Conservation (phyloP, 176 grass and related monocot genomes). For the Cymbopogon citratus region DNA sequence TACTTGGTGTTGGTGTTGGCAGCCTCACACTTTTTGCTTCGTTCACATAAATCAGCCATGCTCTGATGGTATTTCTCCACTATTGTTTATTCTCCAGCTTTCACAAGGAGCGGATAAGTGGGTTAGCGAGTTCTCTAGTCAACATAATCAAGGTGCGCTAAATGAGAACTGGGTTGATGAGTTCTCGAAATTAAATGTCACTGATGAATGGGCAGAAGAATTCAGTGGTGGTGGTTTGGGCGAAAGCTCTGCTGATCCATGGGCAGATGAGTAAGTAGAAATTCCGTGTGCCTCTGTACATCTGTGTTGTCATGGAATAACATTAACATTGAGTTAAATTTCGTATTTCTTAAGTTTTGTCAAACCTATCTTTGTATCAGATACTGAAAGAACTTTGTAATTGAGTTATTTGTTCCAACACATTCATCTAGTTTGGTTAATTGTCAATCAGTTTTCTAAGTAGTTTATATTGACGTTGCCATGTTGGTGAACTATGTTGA, state of each 20-base stretch:
- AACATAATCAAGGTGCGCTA: conserved; percentile 54
- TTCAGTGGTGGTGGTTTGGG: conserved; percentile 70
- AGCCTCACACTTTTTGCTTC: background rate
- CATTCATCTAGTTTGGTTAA: conserved; percentile 10
- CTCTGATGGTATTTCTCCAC: conserved; percentile 23
- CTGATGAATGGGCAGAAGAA: conserved; percentile 83
- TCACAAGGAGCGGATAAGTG: conserved; percentile 70
- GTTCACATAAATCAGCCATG: background rate
- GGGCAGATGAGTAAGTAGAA: conserved; percentile 69
- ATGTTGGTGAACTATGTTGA: background rate
- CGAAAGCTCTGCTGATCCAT: conserved; percentile 62
- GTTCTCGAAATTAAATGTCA: conserved; percentile 88
- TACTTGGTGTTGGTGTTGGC: background rate
- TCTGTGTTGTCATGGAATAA: conserved; percentile 1
- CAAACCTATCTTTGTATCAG: background rate
- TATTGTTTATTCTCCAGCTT: conserved; percentile 47
- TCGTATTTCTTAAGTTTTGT: background rate
- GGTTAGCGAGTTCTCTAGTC: conserved; percentile 73
- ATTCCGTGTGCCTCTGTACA: background rate
- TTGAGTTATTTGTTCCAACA: background rate
- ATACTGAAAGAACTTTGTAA: background rate
- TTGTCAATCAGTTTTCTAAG: background rate
- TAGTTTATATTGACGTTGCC: background rate
- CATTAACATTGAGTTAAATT: background rate
- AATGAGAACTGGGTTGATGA: conserved; percentile 83